phyloP scores from a whole-genome alignment of 352 stramenopile genomes.

The Globisporangium acanthophoron region DNA sequence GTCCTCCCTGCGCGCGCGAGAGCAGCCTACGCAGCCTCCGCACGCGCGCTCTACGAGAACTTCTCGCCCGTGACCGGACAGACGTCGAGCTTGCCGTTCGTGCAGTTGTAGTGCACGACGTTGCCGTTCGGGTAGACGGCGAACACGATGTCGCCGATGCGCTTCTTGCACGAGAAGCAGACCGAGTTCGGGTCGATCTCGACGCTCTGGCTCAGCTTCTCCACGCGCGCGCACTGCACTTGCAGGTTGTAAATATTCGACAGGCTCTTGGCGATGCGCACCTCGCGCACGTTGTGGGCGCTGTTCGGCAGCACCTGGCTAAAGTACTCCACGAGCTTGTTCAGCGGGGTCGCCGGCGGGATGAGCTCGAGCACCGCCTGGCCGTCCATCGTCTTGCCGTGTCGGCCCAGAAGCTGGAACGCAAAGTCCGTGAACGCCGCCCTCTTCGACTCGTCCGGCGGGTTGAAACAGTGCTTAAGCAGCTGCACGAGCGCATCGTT shows the following conservation, averaged over 20 bases:
- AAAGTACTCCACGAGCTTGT: slow-evolving; percentile 84
- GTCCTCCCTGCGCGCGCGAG: neutral
- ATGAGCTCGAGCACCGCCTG: slow-evolving; percentile 64
- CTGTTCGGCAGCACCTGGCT: slow-evolving; percentile 73
- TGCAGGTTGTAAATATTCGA: slow-evolving; percentile 90
- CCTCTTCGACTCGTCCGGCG: slow-evolving; percentile 74
- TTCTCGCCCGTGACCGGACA: slow-evolving; percentile 76
- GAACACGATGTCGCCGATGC: slow-evolving; percentile 87
- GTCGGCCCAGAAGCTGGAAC: slow-evolving; percentile 67
- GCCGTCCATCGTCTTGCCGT: slow-evolving; percentile 77
- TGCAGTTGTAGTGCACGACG: slow-evolving; percentile 87
- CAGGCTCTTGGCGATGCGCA: slow-evolving; percentile 72
- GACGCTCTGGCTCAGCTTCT: slow-evolving; percentile 69
- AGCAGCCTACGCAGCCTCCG: neutral
- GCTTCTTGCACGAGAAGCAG: slow-evolving; percentile 81
- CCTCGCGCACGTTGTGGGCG: slow-evolving; percentile 79
- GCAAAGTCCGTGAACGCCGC: slow-evolving; percentile 74
- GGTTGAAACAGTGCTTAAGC: slow-evolving; percentile 77
- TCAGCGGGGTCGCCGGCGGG: slow-evolving; percentile 57
- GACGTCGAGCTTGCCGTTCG: slow-evolving; percentile 76
- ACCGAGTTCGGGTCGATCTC: slow-evolving; percentile 79
- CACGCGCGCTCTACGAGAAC: slow-evolving; percentile 48
- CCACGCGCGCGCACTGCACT: slow-evolving; percentile 81
- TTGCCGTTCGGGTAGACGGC: slow-evolving; percentile 83
- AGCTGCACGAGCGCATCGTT: slow-evolving; percentile 76